These are phyloP conservation scores for Dendrostoma leiphaemia DNA, from an alignment of 2,329 filamentous ascomycete species.

Conservation along the genomic window DNA sequence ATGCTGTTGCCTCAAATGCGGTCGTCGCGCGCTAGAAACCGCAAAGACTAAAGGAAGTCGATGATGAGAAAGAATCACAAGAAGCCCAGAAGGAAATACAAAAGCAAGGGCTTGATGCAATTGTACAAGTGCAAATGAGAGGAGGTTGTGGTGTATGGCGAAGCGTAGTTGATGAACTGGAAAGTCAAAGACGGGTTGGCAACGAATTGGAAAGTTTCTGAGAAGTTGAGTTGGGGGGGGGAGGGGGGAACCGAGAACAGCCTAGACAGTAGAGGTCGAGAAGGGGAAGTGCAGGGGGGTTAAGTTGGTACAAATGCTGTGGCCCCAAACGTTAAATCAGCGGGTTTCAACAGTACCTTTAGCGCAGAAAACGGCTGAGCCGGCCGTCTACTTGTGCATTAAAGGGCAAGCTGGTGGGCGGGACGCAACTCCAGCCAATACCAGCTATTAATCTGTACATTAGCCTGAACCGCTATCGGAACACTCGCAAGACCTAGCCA, in stretches of 20 bases:
- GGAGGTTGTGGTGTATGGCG: not conserved
- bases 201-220: not conserved
- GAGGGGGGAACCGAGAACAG: not conserved
- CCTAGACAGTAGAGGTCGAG: not conserved
- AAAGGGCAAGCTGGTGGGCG: not conserved
- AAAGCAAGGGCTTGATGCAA: not conserved
- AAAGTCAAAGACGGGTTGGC: not conserved
- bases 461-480: not conserved
- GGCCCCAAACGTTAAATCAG: slow-evolving; percentile 3
- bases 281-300: not conserved
- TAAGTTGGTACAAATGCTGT: not conserved
- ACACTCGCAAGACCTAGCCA: not conserved
- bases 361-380: slow-evolving; percentile 1
- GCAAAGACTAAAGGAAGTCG: not conserved
- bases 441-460: not conserved
- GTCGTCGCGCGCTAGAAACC: not conserved
- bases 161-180: not conserved
- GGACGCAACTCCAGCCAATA: not conserved
- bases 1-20: no score
- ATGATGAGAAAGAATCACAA: not conserved
- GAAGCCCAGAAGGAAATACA: not conserved
- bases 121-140: not conserved
- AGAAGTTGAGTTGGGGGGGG: not conserved
- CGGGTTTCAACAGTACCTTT: slow-evolving; percentile 1
- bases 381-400: not conserved